phyloP scores from a whole-genome alignment of 495 filamentous ascomycete genomes.

The Amniculicola lignicola region DNA sequence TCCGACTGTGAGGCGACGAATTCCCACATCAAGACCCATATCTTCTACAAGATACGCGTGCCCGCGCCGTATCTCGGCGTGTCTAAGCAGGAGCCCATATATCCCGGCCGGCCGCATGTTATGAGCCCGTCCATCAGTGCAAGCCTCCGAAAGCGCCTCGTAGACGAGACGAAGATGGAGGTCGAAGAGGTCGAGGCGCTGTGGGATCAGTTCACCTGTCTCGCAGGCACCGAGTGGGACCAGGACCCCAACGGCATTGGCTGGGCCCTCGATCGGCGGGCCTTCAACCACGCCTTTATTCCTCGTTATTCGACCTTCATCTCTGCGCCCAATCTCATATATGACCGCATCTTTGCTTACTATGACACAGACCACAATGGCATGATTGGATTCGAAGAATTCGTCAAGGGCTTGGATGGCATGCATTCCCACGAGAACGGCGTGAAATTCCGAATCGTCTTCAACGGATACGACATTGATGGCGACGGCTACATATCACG shows the following conservation, averaged over 20 bases:
- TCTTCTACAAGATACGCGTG: constrained; percentile 90
- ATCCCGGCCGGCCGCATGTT: constrained; percentile 78
- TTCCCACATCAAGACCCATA: constrained; percentile 91
- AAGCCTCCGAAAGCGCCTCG: constrained; percentile 59
- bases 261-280: constrained; percentile 83
- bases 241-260: constrained; percentile 72
- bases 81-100: constrained; percentile 45
- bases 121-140: constrained; percentile 62
- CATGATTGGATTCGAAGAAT: constrained; percentile 91
- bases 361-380: constrained; percentile 89
- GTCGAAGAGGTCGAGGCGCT: constrained; percentile 81
- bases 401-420: constrained; percentile 76
- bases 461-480: constrained; percentile 88
- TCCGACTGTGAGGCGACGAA: constrained; percentile 39
- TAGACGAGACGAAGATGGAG: constrained; percentile 72
- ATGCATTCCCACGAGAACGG: constrained; percentile 54
- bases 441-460: constrained; percentile 65
- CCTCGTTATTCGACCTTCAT: constrained; percentile 74
- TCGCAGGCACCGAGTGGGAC: constrained; percentile 82
- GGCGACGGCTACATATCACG: constrained; percentile 82
- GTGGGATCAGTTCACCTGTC: constrained; percentile 93
- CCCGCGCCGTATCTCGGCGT: constrained; percentile 63
- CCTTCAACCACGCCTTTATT: constrained; percentile 85
- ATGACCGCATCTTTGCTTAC: constrained; percentile 94
- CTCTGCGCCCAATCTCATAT: constrained; percentile 79